Evolutionary conservation across 140 eudicot genomes (phyloP).

Genomic region (Oenanthe javanica): DNA sequence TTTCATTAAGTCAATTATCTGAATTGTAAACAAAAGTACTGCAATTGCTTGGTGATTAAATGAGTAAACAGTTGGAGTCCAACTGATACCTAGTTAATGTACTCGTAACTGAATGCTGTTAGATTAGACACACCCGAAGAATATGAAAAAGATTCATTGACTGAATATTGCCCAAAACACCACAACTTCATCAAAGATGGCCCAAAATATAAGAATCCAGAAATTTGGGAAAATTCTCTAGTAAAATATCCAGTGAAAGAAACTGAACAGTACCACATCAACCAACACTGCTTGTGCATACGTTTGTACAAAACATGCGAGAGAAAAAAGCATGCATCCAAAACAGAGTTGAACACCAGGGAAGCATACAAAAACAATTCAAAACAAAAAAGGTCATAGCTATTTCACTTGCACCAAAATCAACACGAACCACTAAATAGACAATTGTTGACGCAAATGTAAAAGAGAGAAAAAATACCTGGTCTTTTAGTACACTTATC

Average conservation of each 20-base stretch:
- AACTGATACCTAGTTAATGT: neutral
- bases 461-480: constrained; percentile 5
- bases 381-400: neutral
- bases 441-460: neutral
- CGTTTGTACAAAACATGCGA: neutral
- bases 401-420: too few species aligned
- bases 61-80: neutral
- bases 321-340: neutral
- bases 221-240: neutral
- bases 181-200: neutral
- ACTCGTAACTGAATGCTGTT: neutral
- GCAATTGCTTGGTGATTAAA: neutral
- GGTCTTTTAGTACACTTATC: constrained; percentile 16
- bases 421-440: neutral
- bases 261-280: neutral
- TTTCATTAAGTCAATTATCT: neutral
- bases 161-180: neutral
- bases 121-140: neutral
- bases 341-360: neutral
- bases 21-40: neutral
- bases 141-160: neutral
- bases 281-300: neutral
- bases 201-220: neutral
- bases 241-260: too few species aligned
- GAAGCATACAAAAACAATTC: neutral